Evolutionary conservation across 306 rosid species (phyloP), one percentile per base, ranked within the genome.

Genomic region (Calophaca sinica): DNA sequence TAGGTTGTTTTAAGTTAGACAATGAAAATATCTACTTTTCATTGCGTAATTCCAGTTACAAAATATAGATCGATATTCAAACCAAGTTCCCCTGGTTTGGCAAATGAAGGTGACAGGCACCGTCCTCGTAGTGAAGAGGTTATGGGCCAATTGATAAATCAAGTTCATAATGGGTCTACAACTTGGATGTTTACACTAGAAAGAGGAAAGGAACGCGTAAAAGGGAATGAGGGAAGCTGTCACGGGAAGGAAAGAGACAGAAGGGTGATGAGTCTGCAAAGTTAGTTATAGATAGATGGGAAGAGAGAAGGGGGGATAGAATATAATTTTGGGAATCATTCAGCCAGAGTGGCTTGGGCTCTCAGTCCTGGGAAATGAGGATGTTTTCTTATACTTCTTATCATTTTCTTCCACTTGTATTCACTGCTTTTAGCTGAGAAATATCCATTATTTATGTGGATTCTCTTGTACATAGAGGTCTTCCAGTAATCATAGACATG

Each of bases 381-480:
- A 15, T 9, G 6, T 28, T 68, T 14, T 51, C 33, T 68, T 51
- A 9, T 8, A 50, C 11, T 69, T 50, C 4, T 3, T 2, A 13
- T 36, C 0, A 26, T 14, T 51, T 13, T 49, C 20, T 52, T 35
- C 50, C 52, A 51, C 62, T 52, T 51, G 35, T 15, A 51, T 51
- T n/a, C n/a, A n/a, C n/a, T n/a, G n/a, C n/a, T 35, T 50, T 51
- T 10, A 51, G 36, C 35, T 26, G 15, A 69, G 41, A 51, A 62
- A 52, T 52, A 54, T 55, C 31, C 38, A 41, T 51, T 20, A 51
- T 71, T 55, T 10, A 11, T 71, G 54, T 70, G 38, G 57, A 54
- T 53, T 46, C 64, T 39, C 12, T 11, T 70, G 1, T 70, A 55
- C 28, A 26, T 70, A 11, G 55, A n/a, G n/a, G n/a, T n/a, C n/a